phyloP scores from a whole-genome alignment of 1,284 basidiomycete species.

The Fomitopsis palustris region DNA sequence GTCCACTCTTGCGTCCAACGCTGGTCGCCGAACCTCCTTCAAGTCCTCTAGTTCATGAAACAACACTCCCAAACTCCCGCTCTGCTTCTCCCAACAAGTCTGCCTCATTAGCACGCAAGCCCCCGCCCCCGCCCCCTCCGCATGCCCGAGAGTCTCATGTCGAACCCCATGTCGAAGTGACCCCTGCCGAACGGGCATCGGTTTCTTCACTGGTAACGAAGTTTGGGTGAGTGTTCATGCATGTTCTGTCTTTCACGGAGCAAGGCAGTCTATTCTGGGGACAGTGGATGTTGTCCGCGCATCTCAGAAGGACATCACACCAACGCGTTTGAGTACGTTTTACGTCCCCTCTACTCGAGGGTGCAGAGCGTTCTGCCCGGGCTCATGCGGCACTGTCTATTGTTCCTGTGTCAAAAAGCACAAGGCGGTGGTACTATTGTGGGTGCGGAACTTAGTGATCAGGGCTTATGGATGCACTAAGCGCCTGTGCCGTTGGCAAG shows the following conservation, averaged over 20 bases:
- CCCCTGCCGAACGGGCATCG: constrained; percentile 8
- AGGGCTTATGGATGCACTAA: too few relatives aligned
- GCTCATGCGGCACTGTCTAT: too few relatives aligned
- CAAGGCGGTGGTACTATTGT: too few relatives aligned
- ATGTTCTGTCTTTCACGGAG: too few relatives aligned
- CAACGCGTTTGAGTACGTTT: too few relatives aligned
- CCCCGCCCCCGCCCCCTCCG: constrained; percentile 26
- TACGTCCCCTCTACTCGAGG: too few relatives aligned
- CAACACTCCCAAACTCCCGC: not conserved
- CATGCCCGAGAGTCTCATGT: constrained; percentile 10
- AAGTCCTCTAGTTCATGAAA: constrained; percentile 9
- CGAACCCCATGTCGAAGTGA: constrained; percentile 1
- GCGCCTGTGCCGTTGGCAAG: too few relatives aligned
- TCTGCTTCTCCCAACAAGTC: constrained; percentile 20
- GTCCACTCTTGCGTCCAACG: constrained; percentile 43
- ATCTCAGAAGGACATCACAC: too few relatives aligned
- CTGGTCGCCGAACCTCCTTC: constrained; percentile 36
- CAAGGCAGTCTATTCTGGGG: not conserved
- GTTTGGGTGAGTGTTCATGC: constrained; percentile 45
- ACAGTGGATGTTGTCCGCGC: too few relatives aligned
- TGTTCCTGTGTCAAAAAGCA: too few relatives aligned
- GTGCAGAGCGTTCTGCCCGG: too few relatives aligned
- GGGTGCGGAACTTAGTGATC: too few relatives aligned
- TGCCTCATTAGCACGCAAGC: constrained; percentile 23
- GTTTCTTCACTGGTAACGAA: constrained; percentile 45